These are phyloP conservation scores for Porphyrellus cyaneotinctus DNA, from an alignment of 768 basidiomycete species.

Conservation along the genomic window DNA sequence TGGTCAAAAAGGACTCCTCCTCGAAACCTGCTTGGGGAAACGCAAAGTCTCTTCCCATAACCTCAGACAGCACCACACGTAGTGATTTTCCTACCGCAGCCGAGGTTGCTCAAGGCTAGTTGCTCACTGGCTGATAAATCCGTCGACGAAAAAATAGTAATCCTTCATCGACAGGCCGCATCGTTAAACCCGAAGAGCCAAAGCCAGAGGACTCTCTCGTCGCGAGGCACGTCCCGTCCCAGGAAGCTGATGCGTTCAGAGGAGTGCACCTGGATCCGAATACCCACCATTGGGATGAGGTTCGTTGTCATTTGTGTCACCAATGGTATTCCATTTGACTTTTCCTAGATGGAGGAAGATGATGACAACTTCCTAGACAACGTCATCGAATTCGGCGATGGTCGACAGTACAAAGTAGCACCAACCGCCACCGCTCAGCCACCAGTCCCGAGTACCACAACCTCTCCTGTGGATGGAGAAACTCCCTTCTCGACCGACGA, in stretches of 20 bases:
- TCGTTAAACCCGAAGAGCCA: conserved; percentile 32
- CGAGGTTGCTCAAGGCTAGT: conserved; percentile 84
- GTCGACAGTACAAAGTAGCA: conserved; percentile 84
- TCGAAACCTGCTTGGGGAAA: conserved; percentile 72
- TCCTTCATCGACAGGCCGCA: conserved; percentile 19
- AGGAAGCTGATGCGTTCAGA: conserved; percentile 91
- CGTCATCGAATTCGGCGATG: conserved; percentile 95
- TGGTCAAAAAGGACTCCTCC: conserved; percentile 32
- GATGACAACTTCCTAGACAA: conserved; percentile 86
- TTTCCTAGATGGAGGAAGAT: conserved; percentile 78
- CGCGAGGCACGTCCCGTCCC: conserved; percentile 56
- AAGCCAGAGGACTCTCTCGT: conserved; percentile 50
- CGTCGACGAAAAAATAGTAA: conserved; percentile 7
- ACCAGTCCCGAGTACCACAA: conserved; percentile 16
- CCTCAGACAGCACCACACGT: conserved; percentile 40
- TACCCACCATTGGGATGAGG: conserved; percentile 97
- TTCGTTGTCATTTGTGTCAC: conserved; percentile 37
- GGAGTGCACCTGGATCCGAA: conserved; percentile 93
- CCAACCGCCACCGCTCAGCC: conserved; percentile 35
- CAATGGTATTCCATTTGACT: conserved; percentile 2
- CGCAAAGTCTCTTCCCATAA: conserved; percentile 37
- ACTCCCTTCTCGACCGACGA: conserved; percentile 16
- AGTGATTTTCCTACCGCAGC: conserved; percentile 95
- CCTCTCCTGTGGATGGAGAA: conserved; percentile 12
- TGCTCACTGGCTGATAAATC: neutral